Base-by-base conservation (phyloP, 1,284 basidiomycete genomes). In the Apiotrichum sp. region DNA sequence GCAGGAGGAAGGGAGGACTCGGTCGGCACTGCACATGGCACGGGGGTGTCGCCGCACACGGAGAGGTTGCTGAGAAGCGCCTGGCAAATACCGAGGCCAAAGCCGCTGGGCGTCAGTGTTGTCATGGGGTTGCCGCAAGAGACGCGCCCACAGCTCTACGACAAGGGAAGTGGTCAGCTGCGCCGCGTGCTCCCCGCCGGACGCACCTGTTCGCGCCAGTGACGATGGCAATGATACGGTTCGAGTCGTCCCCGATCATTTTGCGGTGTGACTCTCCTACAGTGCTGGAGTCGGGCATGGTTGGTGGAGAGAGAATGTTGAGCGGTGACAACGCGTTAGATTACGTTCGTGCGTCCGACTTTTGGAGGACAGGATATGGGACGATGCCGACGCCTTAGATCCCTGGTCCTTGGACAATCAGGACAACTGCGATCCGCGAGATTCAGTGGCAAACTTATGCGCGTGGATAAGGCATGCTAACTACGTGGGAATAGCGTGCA, bases 41-140 rank as follows among this genome's bases (percentile, higher is more conserved):
- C 57, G n/a, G 61, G 63, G 3, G 56, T 41, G 13, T 59, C 64
- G 6, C 63, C 60, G 1, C 67, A 62, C 14, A 67, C 60, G 5
- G 83, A 83, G 22, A 93, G 79, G 67, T 89, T 86, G 60, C 79
- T 73, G 47, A 93, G 80, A 6, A 95, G 81, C 50, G 89, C 85
- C 57, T 87, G 83, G 75, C 89, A 92, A 49, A 89, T 86, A 1
- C 88, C 89, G 67, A 86, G 86, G 10, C 90, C 91, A 34, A 93
- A 81, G 55, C 91, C 90, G 51, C 91, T 93, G 70, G 3, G 49
- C 16, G 56, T 45, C 22, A 53, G 59, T n/a, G 9, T 13, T 38
- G 36, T 13, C 36, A 34, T 35, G 36, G 50, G 29, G 31, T 34
- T 10, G 8, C 10, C 6, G 38, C 16, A 34, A 14, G 35, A 39